phyloP scores from a whole-genome alignment of 1,284 basidiomycete genomes.

The Moesziomyces antarcticus region DNA sequence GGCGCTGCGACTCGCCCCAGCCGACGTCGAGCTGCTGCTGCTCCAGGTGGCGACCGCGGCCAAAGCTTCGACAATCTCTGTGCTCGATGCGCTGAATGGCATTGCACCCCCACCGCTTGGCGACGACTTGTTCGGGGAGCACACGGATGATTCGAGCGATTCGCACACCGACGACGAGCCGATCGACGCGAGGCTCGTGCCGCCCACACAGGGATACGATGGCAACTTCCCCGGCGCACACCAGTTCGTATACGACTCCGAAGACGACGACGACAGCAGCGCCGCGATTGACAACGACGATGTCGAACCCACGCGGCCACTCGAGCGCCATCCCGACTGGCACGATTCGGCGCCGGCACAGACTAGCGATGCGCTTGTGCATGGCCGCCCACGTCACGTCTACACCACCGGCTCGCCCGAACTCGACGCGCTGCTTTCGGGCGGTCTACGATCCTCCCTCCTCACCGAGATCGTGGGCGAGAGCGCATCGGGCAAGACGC shows the following conservation, averaged over 20 bases:
- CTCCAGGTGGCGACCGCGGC: constrained; percentile 29
- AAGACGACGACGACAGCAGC: constrained; percentile 10
- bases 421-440: constrained; percentile 48
- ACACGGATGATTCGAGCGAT: constrained; percentile 5
- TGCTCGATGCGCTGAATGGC: constrained; percentile 31
- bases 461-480: constrained; percentile 61
- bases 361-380: constrained; percentile 15
- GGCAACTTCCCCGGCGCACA: constrained; percentile 37
- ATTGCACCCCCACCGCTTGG: constrained; percentile 2
- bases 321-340: not conserved
- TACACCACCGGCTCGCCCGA: constrained; percentile 27
- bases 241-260: constrained; percentile 30
- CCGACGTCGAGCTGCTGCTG: constrained; percentile 23
- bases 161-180: constrained; percentile 2
- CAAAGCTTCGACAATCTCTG: constrained; percentile 24
- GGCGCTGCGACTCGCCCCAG: constrained; percentile 15
- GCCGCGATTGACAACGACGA: constrained; percentile 15
- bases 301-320: constrained; percentile 17
- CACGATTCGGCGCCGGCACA: not conserved
- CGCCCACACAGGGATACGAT: constrained; percentile 41
- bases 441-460: constrained; percentile 36
- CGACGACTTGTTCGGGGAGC: constrained; percentile 11
- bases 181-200: constrained; percentile 6
- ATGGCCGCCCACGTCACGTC: constrained; percentile 20
- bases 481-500: constrained; percentile 61